Base-by-base conservation (phyloP, 306 rosid genomes). In the Prinsepia uniflora region DNA sequence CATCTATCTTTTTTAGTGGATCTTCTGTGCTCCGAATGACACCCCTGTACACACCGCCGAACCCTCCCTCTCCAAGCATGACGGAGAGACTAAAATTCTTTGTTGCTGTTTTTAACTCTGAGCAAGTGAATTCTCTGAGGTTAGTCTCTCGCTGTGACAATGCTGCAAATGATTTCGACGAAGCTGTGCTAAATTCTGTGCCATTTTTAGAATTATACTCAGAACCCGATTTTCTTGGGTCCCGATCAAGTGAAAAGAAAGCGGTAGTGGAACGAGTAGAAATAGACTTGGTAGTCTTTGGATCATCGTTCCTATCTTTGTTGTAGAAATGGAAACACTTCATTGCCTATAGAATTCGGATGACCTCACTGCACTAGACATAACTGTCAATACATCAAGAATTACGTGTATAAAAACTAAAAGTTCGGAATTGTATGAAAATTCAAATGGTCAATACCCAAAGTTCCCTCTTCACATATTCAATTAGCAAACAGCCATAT, bases 11-110 rank as follows among this genome's bases (percentile, higher is more conserved):
- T 57, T 81, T 81, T 45, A 67, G 72, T 15, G 80, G 75, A 57
- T 83, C 84, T 15, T 76, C 79, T 12, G 82, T 15, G 63, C 76
- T 68, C 48, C 67, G 75, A 47, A 83, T 81, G 18, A 80, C 73
- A 15, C 84, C 90, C 77, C 73, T 81, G 49, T 76, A 86, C 7
- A 86, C 87, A 24, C 90, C 87, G 11, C 90, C 90, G 43, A 86
- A 86, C 14, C 90, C 90, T 7, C 90, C 87, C 65, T 86, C 90
- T 52, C 90, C 90, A 40, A 86, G 46, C 90, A 86, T 83, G 73
- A 83, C 82, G 11, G 87, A 73, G 59, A 81, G 86, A 69, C 80
- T 81, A 58, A 86, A 86, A 65, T 81, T 86, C 77, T 86, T 86
- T 1, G 90, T 86, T 71, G 90, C 90, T 0, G 77, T 24, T 75